phyloP scores from a whole-genome alignment of 306 rosid genomes.

The Prunus davidiana region DNA sequence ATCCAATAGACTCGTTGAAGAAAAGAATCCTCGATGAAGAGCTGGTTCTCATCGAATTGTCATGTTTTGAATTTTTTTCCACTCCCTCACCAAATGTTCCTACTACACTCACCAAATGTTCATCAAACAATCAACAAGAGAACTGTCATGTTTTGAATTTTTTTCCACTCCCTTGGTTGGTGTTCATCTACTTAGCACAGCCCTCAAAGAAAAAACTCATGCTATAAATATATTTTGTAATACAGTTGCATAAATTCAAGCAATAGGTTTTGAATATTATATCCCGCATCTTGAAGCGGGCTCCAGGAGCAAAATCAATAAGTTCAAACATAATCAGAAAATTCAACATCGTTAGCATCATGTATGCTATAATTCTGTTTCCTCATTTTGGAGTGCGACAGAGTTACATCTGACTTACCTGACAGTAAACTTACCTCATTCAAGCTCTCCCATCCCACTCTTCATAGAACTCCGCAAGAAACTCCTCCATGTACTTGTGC shows the following conservation, averaged over 20 bases:
- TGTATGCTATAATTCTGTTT: not conserved
- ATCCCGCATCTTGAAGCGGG: not conserved
- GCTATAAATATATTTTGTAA: not conserved
- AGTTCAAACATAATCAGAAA: not conserved
- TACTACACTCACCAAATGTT: not conserved
- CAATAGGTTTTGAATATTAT: not conserved
- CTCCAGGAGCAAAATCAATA: not conserved
- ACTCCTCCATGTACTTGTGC: constrained; percentile 88
- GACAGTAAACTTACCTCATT: constrained; percentile 5
- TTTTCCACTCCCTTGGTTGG: not conserved
- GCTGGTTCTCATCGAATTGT: not conserved
- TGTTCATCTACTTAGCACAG: not conserved
- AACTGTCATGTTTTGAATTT: not conserved
- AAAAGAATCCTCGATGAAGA: not conserved
- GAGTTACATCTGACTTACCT: not conserved
- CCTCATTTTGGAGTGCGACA: not conserved
- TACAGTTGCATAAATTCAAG: not conserved
- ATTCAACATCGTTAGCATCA: not conserved
- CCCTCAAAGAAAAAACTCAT: not conserved
- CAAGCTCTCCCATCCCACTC: constrained; percentile 75
- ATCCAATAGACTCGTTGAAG: not conserved
- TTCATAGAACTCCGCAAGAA: constrained; percentile 66
- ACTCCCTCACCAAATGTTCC: not conserved
- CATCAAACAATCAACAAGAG: not conserved
- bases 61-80: too few species aligned